Evolutionary conservation across 768 basidiomycete genomes (phyloP).

Genomic region (Tylopilus rubrobrunneus): DNA sequence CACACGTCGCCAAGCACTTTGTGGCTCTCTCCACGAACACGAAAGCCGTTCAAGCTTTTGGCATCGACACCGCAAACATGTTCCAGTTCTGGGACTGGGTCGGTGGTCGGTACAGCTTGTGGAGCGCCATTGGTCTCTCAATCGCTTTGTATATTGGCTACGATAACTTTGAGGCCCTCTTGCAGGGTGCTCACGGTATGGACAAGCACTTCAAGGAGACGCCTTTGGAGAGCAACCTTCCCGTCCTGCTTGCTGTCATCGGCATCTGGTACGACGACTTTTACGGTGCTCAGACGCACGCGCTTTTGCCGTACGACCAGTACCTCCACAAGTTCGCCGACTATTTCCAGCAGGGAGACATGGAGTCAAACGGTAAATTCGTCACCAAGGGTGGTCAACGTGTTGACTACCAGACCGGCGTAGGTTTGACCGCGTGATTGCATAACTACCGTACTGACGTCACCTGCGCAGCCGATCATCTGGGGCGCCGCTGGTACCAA

Average conservation of each 20-base stretch:
- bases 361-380: constrained; percentile 99
- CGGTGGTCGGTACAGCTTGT: constrained; percentile 95
- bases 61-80: constrained; percentile 91
- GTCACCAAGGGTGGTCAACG: constrained; percentile 91
- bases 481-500: constrained; percentile 99
- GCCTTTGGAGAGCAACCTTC: constrained; percentile 84
- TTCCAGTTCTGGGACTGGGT: constrained; percentile 99
- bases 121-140: constrained; percentile 96
- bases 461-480: constrained; percentile 74
- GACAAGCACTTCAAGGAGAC: constrained; percentile 94
- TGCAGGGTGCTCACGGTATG: constrained; percentile 95
- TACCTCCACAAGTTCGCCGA: constrained; percentile 99
- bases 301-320: constrained; percentile 95
- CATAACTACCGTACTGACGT: not conserved
- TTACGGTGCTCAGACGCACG: constrained; percentile 94
- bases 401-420: constrained; percentile 95
- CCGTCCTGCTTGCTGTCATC: constrained; percentile 82
- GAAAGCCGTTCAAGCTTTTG: constrained; percentile 87
- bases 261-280: constrained; percentile 99
- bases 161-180: constrained; percentile 87
- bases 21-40: constrained; percentile 98
- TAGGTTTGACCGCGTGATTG: constrained; percentile 36
- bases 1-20: constrained; percentile 97
- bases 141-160: constrained; percentile 93
- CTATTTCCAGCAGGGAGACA: constrained; percentile 99